Conservation (phyloP, 495 filamentous ascomycete genomes). For the Clohesyomyces aquaticus region DNA sequence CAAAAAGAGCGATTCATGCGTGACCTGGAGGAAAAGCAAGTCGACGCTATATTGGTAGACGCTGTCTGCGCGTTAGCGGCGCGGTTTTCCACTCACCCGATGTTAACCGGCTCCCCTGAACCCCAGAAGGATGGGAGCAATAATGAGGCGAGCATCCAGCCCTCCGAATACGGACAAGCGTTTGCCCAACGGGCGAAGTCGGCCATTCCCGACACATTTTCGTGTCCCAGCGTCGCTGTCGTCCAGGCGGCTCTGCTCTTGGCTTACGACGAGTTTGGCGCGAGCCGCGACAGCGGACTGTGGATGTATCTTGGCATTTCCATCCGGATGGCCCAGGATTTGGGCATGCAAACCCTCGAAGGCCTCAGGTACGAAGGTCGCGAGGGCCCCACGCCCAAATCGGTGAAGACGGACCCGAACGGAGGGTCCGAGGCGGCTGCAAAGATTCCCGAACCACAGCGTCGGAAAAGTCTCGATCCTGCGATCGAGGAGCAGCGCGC, state of each 20-base stretch:
- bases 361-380: constrained; percentile 71
- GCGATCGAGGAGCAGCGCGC: constrained; percentile 59
- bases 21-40: constrained; percentile 72
- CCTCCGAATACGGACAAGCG: constrained; percentile 62
- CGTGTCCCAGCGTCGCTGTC: constrained; percentile 76
- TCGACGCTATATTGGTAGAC: constrained; percentile 87
- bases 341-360: constrained; percentile 77
- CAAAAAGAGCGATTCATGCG: constrained; percentile 68
- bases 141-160: constrained; percentile 37
- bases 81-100: constrained; percentile 72
- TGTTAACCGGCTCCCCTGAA: constrained; percentile 56
- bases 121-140: constrained; percentile 52
- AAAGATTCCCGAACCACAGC: constrained; percentile 30
- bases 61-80: constrained; percentile 79
- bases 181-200: constrained; percentile 63
- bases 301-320: constrained; percentile 90
- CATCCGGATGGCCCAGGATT: constrained; percentile 83
- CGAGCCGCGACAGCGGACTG: constrained; percentile 80
- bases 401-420: constrained; percentile 54
- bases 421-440: constrained; percentile 49
- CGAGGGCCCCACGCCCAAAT: constrained; percentile 57
- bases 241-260: constrained; percentile 79
- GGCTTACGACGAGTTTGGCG: constrained; percentile 84
- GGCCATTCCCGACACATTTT: constrained; percentile 71
- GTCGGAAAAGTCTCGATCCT: constrained; percentile 51